phyloP scores from a whole-genome alignment of 176 grass and related monocot species.

The Ensete ventricosum region DNA sequence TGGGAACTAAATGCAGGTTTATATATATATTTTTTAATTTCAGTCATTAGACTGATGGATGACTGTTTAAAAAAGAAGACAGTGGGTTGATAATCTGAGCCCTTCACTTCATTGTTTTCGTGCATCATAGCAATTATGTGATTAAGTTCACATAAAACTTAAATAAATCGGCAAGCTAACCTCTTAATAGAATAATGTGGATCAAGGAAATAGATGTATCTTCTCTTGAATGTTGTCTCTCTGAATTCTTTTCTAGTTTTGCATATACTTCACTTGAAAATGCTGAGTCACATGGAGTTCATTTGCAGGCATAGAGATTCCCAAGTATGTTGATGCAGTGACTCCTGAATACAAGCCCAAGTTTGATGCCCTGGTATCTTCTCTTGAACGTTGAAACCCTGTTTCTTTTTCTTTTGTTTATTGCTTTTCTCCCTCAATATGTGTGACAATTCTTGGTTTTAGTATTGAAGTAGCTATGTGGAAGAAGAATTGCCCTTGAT shows the following conservation, averaged over 20 bases:
- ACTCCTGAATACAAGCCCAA: constrained; percentile 88
- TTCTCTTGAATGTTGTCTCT: background rate
- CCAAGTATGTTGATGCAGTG: constrained; percentile 79
- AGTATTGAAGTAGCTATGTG: background rate
- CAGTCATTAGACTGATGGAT: too few species aligned
- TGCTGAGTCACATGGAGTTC: too few species aligned
- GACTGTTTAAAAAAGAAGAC: too few species aligned
- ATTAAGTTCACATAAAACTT: too few species aligned
- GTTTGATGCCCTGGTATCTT: constrained; percentile 88
- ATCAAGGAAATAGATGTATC: too few species aligned
- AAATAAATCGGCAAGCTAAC: too few species aligned
- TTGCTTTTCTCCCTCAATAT: background rate
- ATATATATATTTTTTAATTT: too few species aligned
- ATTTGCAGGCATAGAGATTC: constrained; percentile 71
- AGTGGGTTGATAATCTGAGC: too few species aligned
- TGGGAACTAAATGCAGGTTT: too few species aligned
- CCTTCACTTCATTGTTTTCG: too few species aligned
- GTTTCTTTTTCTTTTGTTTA: background rate
- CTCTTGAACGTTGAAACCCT: background rate
- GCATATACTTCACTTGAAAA: background rate
- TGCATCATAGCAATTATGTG: too few species aligned
- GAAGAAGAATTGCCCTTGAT: background rate
- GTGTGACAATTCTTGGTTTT: background rate
- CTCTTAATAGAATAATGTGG: too few species aligned
- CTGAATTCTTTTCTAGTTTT: background rate